Evolutionary conservation across 108 stramenopile species (phyloP).

Genomic region (Epithemia pelagica): DNA sequence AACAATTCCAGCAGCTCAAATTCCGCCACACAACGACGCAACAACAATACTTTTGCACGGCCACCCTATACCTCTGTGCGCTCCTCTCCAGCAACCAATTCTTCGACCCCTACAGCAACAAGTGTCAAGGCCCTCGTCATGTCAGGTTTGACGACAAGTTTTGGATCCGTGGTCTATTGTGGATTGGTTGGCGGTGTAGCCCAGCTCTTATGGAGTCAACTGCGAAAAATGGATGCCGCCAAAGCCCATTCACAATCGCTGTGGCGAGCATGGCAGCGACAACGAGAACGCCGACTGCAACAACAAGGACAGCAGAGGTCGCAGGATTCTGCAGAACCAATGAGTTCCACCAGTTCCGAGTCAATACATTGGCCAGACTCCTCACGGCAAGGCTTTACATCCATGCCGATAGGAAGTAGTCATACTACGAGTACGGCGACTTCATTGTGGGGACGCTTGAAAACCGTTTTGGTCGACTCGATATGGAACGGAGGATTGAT

Average conservation of each 20-base stretch:
- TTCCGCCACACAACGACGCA: background rate
- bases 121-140: constrained; percentile 59
- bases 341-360: background rate
- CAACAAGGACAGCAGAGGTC: constrained; percentile 2
- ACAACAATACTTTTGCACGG: background rate
- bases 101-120: constrained; percentile 21
- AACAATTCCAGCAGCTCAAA: background rate
- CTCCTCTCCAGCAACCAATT: background rate
- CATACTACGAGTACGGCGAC: constrained; percentile 3
- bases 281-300: background rate
- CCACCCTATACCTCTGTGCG: background rate
- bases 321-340: constrained; percentile 5
- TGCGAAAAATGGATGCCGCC: constrained; percentile 62
- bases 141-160: constrained; percentile 49
- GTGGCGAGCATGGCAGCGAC: background rate
- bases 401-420: constrained; percentile 50
- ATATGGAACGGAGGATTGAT: background rate
- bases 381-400: constrained; percentile 59
- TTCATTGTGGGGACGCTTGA: constrained; percentile 14
- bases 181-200: constrained; percentile 76
- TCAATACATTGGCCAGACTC: background rate
- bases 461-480: constrained; percentile 11
- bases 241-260: constrained; percentile 13
- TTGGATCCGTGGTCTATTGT: constrained; percentile 78
- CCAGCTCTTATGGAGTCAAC: constrained; percentile 68